These are phyloP conservation scores for Penicillium sp. DNA, from an alignment of 2,329 filamentous ascomycete genomes.

Conservation along the genomic window DNA sequence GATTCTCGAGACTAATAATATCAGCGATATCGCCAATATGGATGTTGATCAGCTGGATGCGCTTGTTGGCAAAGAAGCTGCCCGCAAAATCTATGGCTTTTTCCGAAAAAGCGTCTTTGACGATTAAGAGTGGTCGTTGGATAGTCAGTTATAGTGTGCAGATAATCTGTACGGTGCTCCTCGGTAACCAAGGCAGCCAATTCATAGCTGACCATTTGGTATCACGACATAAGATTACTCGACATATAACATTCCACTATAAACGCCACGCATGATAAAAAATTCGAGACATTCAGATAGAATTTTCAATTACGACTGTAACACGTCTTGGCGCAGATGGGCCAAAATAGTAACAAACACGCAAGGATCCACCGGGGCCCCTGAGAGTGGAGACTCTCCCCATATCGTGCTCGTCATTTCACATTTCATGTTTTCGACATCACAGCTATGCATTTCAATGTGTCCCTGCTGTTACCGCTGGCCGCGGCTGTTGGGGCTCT, in stretches of 20 bases:
- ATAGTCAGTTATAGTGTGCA: not conserved
- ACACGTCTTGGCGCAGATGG: constrained; percentile 20
- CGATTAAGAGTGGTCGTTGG: constrained; percentile 15
- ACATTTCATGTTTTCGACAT: constrained; percentile 6
- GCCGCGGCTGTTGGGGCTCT: constrained; percentile 10
- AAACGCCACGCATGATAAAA: not conserved
- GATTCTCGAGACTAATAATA: constrained; percentile 66
- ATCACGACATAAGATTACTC: not conserved
- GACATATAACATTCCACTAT: not conserved
- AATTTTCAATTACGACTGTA: constrained; percentile 6
- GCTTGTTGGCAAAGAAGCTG: constrained; percentile 72
- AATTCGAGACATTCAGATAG: constrained; percentile 5
- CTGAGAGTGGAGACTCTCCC: constrained; percentile 18
- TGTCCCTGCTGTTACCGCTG: constrained; percentile 11
- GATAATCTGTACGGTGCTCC: not conserved
- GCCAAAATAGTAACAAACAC: constrained; percentile 17
- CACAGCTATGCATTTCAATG: constrained; percentile 16
- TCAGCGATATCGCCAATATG: constrained; percentile 84
- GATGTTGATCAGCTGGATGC: constrained; percentile 65
- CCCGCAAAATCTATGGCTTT: constrained; percentile 71
- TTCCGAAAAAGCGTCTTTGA: constrained; percentile 65
- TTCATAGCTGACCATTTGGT: not conserved
- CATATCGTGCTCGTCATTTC: constrained; percentile 1
- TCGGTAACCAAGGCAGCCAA: not conserved
- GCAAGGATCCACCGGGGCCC: constrained; percentile 19